Evolutionary conservation across 805 yeast species (phyloP), one percentile per base, ranked within the genome.

Genomic region (Saccharomycopsis sp.): DNA sequence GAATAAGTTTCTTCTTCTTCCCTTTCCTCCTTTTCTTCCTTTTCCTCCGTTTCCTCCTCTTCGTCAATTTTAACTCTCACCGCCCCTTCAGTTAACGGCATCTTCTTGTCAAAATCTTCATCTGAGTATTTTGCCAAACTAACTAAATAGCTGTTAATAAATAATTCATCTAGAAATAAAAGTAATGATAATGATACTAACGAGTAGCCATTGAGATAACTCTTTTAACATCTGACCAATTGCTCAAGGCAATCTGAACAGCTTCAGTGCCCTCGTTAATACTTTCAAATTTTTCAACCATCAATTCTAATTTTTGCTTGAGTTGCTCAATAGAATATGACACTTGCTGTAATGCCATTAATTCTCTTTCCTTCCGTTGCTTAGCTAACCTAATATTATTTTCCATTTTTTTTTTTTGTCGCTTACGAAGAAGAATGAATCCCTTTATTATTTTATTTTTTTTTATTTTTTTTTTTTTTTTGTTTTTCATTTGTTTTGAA

Each of bases 221-320:
- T 47, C 75, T 67, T 16, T 77, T 63, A 16, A 81, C 79, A 45
- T 72, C 75, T 44, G 72, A 71, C 89, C 89, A 81, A 53, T 78
- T 80, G 2, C 75, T 67, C 54, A 83, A 67, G 1, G 81, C 74
- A 4, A 69, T 60, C 2, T 76, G 74, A 4, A 79, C 79, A 31
- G 81, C 72, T 38, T 70, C 77, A 1, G 86, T 70, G 0, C 87
- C 87, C 33, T 71, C 71, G 1, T 47, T 33, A 8, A 49, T 29
- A 28, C 42, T 41, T 31, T 49, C 51, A 33, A 49, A 43, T 16
- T 33, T 36, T 4, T 39, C 38, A 8, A 46, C 50, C 38, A 49
- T 39, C 4, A 9, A 6, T 17, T 46, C 48, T 9, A 49, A 40
- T 34, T 43, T 46, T 22, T 43, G 39, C 26, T 46, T 45, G 22